A percentile compares a stretch with the other conserved stretches of the same genome.
phyloP scores from a whole-genome alignment of 176 grass and related monocot species.

The Oryza rufipogon region DNA sequence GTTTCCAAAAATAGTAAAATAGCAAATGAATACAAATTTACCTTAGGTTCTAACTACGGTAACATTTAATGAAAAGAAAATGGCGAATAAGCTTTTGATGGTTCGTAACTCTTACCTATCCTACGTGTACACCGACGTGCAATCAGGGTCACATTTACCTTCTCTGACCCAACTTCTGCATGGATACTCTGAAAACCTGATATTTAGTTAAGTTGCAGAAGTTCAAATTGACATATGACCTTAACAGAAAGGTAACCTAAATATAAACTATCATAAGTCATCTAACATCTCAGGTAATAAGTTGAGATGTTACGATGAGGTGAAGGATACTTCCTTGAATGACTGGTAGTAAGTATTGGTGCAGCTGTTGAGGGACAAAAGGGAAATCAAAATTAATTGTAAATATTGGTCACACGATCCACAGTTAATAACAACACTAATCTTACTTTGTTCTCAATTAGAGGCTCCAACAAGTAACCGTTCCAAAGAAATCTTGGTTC shows the following conservation, averaged over 20 bases:
- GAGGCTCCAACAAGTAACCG: constrained; percentile 82
- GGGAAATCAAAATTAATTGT: constrained; percentile 27
- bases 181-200: constrained; percentile 79
- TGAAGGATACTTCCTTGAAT: constrained; percentile 95
- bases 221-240: constrained; percentile 28
- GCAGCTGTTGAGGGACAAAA: constrained; percentile 58
- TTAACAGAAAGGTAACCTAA: not conserved
- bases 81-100: not conserved
- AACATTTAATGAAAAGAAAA: constrained; percentile 7
- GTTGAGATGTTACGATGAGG: not conserved
- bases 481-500: constrained; percentile 97
- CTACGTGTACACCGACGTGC: constrained; percentile 82
- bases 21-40: not conserved
- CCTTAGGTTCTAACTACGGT: not conserved
- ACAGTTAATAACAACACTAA: not conserved
- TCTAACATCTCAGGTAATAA: not conserved
- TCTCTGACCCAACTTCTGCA: constrained; percentile 64
- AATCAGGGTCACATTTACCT: constrained; percentile 75
- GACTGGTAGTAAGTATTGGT: constrained; percentile 78
- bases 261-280: constrained; percentile 32
- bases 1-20: not conserved
- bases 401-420: not conserved
- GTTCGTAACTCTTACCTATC: constrained; percentile 57
- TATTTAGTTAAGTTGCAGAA: constrained; percentile 66
- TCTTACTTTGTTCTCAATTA: constrained; percentile 84